Conservation (phyloP, 2,329 filamentous ascomycete species). For the Celoporthe dispersa region DNA sequence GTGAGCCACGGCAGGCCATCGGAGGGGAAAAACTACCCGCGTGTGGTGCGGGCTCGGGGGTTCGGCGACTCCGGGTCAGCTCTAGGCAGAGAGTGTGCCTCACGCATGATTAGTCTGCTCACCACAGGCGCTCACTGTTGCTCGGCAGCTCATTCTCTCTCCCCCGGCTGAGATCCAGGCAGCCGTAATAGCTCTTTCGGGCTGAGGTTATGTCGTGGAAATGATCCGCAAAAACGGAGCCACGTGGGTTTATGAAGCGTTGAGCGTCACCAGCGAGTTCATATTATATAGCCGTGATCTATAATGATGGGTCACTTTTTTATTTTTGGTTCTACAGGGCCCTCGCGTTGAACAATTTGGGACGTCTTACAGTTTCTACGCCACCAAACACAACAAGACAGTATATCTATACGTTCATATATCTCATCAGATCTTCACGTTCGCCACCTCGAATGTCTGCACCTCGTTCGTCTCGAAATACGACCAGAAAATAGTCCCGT, state of each 20-base stretch:
- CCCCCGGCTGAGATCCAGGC: too few relatives aligned
- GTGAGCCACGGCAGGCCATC: constrained; percentile 18
- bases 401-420: too few relatives aligned
- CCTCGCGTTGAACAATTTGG: too few relatives aligned
- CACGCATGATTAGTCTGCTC: background rate
- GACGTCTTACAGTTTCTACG: too few relatives aligned
- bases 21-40: constrained; percentile 2
- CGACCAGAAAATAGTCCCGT: constrained; percentile 43
- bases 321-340: too few relatives aligned
- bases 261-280: too few relatives aligned
- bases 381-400: too few relatives aligned
- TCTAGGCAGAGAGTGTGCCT: background rate
- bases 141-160: background rate
- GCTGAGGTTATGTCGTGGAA: background rate
- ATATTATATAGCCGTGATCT: too few relatives aligned
- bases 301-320: too few relatives aligned
- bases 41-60: background rate
- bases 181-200: too few relatives aligned
- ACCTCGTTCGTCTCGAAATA: constrained; percentile 41
- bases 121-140: background rate
- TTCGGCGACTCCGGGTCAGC: background rate
- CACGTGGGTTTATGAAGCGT: too few relatives aligned
- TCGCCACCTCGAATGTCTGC: constrained; percentile 45
- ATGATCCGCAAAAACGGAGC: too few relatives aligned
- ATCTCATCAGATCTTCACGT: constrained; percentile 32